These are phyloP conservation scores for Tolypocladium sp. DNA, from an alignment of 2,329 filamentous ascomycete genomes.

Conservation along the genomic window DNA sequence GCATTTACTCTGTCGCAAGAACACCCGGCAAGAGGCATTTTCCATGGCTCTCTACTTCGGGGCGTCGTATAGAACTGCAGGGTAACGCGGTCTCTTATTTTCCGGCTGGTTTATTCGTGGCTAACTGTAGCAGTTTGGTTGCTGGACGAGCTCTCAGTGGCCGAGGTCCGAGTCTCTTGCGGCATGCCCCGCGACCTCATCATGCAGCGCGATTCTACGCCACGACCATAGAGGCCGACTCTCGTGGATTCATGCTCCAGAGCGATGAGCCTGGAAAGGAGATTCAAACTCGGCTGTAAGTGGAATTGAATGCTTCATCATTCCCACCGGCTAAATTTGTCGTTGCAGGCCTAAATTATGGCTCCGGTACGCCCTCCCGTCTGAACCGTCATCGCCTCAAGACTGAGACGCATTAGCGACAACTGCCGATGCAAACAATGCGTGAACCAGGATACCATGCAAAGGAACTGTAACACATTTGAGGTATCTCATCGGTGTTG, in stretches of 20 bases:
- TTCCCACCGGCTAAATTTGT: background rate
- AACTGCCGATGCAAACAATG: conserved; percentile 33
- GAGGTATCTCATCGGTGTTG: conserved; percentile 14
- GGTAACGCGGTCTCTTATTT: background rate
- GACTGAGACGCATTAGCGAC: conserved; percentile 19
- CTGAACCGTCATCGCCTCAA: background rate
- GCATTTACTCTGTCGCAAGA: background rate
- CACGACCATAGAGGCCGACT: conserved; percentile 5
- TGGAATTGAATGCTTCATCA: background rate
- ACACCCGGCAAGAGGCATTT: background rate
- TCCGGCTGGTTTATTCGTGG: background rate
- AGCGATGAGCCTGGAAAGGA: background rate
- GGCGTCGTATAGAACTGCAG: background rate
- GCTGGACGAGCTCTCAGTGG: background rate
- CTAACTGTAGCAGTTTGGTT: background rate
- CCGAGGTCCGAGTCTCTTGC: conserved; percentile 2
- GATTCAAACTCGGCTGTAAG: conserved; percentile 4
- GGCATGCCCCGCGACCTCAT: background rate
- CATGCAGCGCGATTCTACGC: conserved; percentile 3
- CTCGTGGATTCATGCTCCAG: conserved; percentile 3
- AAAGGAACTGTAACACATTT: conserved; percentile 32
- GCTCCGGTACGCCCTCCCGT: conserved; percentile 10
- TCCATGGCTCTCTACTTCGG: background rate
- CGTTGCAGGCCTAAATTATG: conserved; percentile 9
- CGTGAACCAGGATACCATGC: conserved; percentile 31